Percentiles rank a stretch among this genome's conserved stretches.
Conservation (phyloP, 768 basidiomycete genomes). For the Chiua virens region DNA sequence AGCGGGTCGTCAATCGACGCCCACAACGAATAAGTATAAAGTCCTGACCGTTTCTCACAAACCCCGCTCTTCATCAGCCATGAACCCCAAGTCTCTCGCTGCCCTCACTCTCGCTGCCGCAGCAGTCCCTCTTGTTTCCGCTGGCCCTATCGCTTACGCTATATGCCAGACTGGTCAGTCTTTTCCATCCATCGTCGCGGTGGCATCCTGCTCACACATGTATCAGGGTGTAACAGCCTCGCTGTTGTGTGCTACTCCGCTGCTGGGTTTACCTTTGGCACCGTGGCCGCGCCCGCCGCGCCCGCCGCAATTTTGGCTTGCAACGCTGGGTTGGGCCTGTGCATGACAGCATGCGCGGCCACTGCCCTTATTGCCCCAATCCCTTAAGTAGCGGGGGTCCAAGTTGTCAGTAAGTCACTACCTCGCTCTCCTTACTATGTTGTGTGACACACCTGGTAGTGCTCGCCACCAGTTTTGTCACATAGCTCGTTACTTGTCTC, state of each 20-base stretch:
- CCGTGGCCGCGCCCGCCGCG: constrained; percentile 10
- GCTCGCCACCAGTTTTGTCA: too few species aligned
- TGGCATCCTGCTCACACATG: background rate
- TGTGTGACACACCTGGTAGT: too few species aligned
- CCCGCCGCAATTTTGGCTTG: constrained; percentile 26
- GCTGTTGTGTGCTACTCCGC: constrained; percentile 17
- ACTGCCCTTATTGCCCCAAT: constrained; percentile 20
- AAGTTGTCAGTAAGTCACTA: too few species aligned
- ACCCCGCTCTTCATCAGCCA: too few species aligned
- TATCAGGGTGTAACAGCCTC: too few species aligned
- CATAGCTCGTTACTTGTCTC: too few species aligned
- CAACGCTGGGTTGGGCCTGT: constrained; percentile 21
- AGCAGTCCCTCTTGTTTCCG: constrained; percentile 6
- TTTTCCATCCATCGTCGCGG: too few species aligned
- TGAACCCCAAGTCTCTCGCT: constrained; percentile 10
- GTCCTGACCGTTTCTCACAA: too few species aligned
- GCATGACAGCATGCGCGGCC: constrained; percentile 26
- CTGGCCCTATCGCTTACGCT: constrained; percentile 22
- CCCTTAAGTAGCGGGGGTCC: constrained; percentile 9
- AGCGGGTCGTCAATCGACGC: too few species aligned
- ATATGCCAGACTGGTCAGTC: constrained; percentile 24
- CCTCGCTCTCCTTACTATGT: too few species aligned
- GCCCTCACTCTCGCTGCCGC: constrained; percentile 19
- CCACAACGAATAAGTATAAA: too few species aligned
- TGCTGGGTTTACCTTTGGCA: constrained; percentile 25